These are phyloP conservation scores for Achaetomium macrosporum DNA, from an alignment of 2,329 filamentous ascomycete species.

Conservation along the genomic window DNA sequence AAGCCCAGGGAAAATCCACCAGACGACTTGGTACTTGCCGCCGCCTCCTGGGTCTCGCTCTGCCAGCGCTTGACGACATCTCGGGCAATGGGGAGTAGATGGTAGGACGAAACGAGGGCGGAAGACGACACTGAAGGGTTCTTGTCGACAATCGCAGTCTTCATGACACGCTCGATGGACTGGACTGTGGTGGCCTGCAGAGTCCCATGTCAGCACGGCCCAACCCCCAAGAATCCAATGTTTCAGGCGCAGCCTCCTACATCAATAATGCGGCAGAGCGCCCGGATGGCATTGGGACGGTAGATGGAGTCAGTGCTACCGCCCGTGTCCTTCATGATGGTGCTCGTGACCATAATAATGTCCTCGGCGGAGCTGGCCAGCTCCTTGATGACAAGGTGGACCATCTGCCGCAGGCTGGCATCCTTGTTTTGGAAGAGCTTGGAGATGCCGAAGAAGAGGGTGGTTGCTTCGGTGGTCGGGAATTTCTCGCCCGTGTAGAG, in stretches of 20 bases:
- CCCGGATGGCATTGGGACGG: constrained; percentile 91
- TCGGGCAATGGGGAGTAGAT: constrained; percentile 89
- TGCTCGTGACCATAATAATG: constrained; percentile 99
- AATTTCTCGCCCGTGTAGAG: constrained; percentile 97
- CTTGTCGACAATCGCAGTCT: constrained; percentile 98
- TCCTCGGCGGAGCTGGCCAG: constrained; percentile 91
- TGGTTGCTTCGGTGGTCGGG: constrained; percentile 93
- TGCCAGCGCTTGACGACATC: constrained; percentile 98
- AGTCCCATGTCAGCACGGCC: constrained; percentile 20
- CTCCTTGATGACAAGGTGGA: constrained; percentile 97
- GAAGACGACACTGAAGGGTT: constrained; percentile 95
- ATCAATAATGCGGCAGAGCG: constrained; percentile 93
- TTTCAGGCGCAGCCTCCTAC: constrained; percentile 44
- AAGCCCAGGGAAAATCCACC: constrained; percentile 89
- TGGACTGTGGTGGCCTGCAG: constrained; percentile 83
- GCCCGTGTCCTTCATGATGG: constrained; percentile 99
- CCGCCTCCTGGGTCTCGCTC: constrained; percentile 95
- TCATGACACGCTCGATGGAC: constrained; percentile 96
- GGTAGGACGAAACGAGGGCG: constrained; percentile 92
- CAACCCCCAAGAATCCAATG: not conserved
- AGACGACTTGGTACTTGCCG: constrained; percentile 80
- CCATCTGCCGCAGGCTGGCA: constrained; percentile 96
- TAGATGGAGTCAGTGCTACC: constrained; percentile 91
- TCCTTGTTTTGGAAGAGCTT: constrained; percentile 99
- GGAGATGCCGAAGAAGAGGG: constrained; percentile 97